Evolutionary conservation across 352 stramenopile genomes (phyloP).

Genomic region (Globisporangium perplexum): DNA sequence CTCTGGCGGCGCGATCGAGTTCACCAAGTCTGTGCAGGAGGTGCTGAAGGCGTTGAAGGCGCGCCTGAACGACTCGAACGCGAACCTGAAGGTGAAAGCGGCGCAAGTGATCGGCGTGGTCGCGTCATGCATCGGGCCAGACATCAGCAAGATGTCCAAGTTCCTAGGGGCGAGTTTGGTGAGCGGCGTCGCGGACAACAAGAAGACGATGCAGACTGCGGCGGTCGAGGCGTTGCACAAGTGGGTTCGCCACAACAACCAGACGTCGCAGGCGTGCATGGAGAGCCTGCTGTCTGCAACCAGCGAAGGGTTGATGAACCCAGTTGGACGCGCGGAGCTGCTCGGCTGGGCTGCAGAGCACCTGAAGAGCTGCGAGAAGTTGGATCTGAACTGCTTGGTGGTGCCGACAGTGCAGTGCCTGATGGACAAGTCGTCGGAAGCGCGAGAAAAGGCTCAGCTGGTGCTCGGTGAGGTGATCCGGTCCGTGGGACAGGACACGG

Average conservation of each 20-base stretch:
- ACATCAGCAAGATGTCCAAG: slow-evolving; percentile 81
- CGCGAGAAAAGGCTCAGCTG: slow-evolving; percentile 73
- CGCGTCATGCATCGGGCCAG: slow-evolving; percentile 65
- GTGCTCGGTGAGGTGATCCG: slow-evolving; percentile 80
- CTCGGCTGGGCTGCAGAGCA: slow-evolving; percentile 72
- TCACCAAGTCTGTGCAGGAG: slow-evolving; percentile 78
- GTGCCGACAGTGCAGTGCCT: slow-evolving; percentile 72
- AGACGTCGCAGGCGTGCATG: slow-evolving; percentile 55
- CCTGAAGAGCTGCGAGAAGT: slow-evolving; percentile 47
- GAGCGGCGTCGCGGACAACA: slow-evolving; percentile 78
- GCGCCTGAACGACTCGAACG: slow-evolving; percentile 79
- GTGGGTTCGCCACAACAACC: slow-evolving; percentile 76
- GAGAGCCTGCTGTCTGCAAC: slow-evolving; percentile 67
- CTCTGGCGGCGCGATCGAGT: slow-evolving; percentile 73
- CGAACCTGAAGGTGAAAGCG: slow-evolving; percentile 84
- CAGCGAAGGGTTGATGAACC: slow-evolving; percentile 67
- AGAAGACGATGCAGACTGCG: slow-evolving; percentile 83
- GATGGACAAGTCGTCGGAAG: slow-evolving; percentile 80
- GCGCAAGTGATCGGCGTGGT: slow-evolving; percentile 78
- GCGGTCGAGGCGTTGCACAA: slow-evolving; percentile 75
- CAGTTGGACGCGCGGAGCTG: slow-evolving; percentile 71
- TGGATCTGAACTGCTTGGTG: slow-evolving; percentile 67
- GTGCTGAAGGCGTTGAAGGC: slow-evolving; percentile 70
- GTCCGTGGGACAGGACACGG: slow-evolving; percentile 68
- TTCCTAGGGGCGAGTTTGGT: slow-evolving; percentile 63